These are phyloP conservation scores for Alliaria petiolata DNA, from an alignment of 345 rosid genomes.

Conservation along the genomic window DNA sequence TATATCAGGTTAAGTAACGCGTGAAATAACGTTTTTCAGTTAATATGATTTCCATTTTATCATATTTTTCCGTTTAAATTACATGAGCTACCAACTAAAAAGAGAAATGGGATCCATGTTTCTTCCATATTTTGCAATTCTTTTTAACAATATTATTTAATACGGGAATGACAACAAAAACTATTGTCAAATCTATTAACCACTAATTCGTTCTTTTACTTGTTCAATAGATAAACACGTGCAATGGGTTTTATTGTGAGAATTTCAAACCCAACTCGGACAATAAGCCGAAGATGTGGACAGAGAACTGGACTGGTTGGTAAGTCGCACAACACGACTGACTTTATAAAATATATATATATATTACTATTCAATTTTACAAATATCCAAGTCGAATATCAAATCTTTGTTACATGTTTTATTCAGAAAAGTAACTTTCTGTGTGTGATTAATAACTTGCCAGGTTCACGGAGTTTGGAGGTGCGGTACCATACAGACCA, in stretches of 20 bases:
- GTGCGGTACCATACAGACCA: slow-evolving; percentile 68
- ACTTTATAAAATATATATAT: not conserved
- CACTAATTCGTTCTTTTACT: not conserved
- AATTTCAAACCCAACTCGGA: slow-evolving; percentile 57
- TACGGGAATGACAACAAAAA: not conserved
- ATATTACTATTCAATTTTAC: not conserved
- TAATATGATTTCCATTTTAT: not conserved
- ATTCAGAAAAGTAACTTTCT: not conserved
- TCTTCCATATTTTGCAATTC: not conserved
- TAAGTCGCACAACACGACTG: slow-evolving; percentile 31
- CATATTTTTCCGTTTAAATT: not conserved
- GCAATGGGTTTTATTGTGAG: slow-evolving; percentile 92
- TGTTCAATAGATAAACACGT: slow-evolving; percentile 58
- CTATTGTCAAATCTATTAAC: not conserved
- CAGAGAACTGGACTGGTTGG: slow-evolving; percentile 98
- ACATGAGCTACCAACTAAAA: not conserved
- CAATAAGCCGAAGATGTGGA: slow-evolving; percentile 88
- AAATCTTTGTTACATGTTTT: not conserved
- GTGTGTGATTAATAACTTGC: not conserved
- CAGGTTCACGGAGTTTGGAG: slow-evolving; percentile 77
- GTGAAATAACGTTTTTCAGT: not conserved
- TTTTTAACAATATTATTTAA: not conserved
- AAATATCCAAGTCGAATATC: not conserved
- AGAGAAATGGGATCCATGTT: not conserved
- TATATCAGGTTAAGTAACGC: not conserved